These are phyloP conservation scores for Alternaria hordeiaustralica DNA, from an alignment of 2,329 filamentous ascomycete species.

Conservation along the genomic window DNA sequence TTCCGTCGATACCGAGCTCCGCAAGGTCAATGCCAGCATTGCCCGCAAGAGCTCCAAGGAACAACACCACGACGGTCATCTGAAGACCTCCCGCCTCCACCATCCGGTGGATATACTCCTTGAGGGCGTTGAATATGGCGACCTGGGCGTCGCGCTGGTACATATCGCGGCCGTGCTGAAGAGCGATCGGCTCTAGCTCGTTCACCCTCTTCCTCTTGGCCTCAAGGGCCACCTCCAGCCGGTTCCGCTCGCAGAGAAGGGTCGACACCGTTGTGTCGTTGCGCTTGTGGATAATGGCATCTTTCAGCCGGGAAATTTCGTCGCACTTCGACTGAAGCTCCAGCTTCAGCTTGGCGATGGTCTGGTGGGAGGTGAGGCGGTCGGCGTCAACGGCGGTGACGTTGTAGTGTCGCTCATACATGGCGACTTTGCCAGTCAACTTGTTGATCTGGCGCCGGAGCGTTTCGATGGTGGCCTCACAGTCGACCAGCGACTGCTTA, in stretches of 20 bases:
- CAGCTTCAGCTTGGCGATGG: background rate
- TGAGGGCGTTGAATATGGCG: background rate
- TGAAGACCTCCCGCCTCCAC: background rate
- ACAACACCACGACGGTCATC: slow-evolving; percentile 2
- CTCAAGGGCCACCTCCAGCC: background rate
- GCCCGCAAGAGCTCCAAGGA: background rate
- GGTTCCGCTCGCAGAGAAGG: background rate
- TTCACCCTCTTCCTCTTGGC: background rate
- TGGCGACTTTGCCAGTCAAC: background rate
- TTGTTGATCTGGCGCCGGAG: background rate
- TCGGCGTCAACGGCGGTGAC: background rate
- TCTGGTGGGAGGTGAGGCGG: background rate
- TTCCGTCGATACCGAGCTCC: slow-evolving; percentile 1
- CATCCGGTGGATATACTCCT: background rate
- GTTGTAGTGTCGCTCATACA: background rate
- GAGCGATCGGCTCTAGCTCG: background rate
- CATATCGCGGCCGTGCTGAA: background rate
- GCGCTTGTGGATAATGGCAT: background rate
- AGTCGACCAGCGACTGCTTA: background rate
- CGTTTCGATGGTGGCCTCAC: background rate
- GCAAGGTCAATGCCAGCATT: background rate
- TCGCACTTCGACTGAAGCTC: background rate
- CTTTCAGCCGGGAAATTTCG: background rate
- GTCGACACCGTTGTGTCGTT: background rate
- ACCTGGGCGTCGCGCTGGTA: background rate